These are phyloP conservation scores for Strigomonas galati DNA, from an alignment of 208 protist genomes.

Conservation along the genomic window DNA sequence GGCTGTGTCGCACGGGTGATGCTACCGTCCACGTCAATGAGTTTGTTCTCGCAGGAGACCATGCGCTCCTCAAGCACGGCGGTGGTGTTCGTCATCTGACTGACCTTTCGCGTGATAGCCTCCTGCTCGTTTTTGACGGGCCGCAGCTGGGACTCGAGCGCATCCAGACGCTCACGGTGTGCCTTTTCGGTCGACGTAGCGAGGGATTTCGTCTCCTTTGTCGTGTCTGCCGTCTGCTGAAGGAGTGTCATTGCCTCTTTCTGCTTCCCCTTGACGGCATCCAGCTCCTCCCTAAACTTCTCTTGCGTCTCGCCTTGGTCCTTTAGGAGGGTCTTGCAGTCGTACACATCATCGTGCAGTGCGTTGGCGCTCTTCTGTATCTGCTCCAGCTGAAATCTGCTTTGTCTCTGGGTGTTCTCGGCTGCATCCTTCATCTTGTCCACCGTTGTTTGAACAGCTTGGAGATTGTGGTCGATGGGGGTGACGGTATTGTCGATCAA, in stretches of 20 bases:
- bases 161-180: background rate
- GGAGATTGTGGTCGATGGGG: slow-evolving; percentile 19
- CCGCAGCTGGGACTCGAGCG: slow-evolving; percentile 15
- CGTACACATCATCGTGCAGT: background rate
- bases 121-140: slow-evolving; percentile 9
- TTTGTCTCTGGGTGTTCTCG: slow-evolving; percentile 18
- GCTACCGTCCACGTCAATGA: background rate
- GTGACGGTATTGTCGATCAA: slow-evolving; percentile 16
- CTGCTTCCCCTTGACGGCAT: background rate
- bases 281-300: background rate
- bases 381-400: slow-evolving; percentile 12
- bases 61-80: slow-evolving; percentile 2
- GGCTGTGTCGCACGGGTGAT: slow-evolving; percentile 1
- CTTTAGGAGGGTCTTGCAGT: background rate
- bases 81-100: background rate
- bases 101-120: slow-evolving; percentile 4
- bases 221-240: background rate
- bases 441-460: slow-evolving; percentile 18
- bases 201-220: background rate
- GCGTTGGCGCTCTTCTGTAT: background rate
- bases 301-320: background rate
- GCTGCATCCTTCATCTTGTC: slow-evolving; percentile 16
- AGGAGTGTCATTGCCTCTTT: background rate
- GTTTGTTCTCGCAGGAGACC: background rate
- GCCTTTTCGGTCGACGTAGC: background rate